Conservation (phyloP, 1,284 basidiomycete species). For the Ustilago shanxiensis region DNA sequence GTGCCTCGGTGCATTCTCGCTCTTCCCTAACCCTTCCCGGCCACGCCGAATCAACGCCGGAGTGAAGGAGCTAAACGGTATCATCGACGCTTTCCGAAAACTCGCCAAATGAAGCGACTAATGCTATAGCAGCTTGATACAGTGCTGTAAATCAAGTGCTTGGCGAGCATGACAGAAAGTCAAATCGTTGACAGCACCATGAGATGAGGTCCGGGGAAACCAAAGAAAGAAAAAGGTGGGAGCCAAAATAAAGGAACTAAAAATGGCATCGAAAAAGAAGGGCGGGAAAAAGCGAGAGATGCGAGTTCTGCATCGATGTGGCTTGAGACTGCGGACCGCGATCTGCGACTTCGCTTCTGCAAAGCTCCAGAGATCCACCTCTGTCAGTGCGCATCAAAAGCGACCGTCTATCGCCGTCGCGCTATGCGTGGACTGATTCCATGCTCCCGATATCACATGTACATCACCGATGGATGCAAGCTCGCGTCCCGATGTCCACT, state of each 20-base stretch:
- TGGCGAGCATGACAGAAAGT: no score
- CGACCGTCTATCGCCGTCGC: conserved; percentile 11
- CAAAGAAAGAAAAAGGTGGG: no score
- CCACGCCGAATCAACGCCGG: no score
- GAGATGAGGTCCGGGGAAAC: no score
- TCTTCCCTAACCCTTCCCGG: no score
- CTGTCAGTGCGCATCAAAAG: conserved; percentile 3
- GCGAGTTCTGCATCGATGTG: not conserved
- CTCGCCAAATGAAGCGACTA: no score
- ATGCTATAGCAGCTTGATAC: no score
- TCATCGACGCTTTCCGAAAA: no score
- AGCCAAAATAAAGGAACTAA: not conserved
- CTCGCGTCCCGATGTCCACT: not conserved
- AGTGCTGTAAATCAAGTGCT: no score
- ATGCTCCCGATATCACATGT: not conserved
- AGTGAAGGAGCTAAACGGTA: no score
- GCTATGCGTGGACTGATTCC: not conserved
- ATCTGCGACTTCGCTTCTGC: conserved; percentile 10
- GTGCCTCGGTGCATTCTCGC: not conserved
- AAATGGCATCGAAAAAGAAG: not conserved
- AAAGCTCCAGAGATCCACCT: conserved; percentile 4
- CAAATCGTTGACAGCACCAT: no score
- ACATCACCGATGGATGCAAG: not conserved
- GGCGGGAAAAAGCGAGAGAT: not conserved
- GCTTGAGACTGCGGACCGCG: not conserved